Base-by-base conservation (phyloP, 257 asterid genomes). In the Mentha longifolia region DNA sequence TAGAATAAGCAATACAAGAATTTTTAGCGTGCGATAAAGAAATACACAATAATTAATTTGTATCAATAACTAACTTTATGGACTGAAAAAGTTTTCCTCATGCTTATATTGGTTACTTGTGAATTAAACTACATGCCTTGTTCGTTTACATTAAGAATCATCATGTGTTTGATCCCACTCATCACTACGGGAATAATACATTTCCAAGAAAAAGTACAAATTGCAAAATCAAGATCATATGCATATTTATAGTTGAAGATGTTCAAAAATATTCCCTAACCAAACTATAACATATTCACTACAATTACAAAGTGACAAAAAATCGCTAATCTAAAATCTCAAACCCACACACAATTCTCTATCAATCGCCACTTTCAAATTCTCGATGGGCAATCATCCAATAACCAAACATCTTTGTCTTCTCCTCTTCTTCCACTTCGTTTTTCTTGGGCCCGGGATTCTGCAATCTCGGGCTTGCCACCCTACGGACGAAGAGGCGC, bases 401-500 rank as follows among this genome's bases (percentile, higher is more conserved):
- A 28, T 28, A 28, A 74, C 30, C 50, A 76, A 71, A 20, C 6
- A 71, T 10, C n/a, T 80, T 28, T n/a, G 1, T 61, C 15, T 80
- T 61, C 42, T 77, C 74, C 42, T 70, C 73, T 28, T 75, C 28
- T 30, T 75, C 62, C 64, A 51, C 25, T 17, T 74, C 59, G 20
- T 74, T 31, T 47, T 81, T 45, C 70, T 74, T 0, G 17, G 68
- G 35, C n/a, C 39, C 10, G 59, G 55, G 9, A 65, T 65, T 13
- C n/a, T 15, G 14, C 65, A 61, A 47, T 76, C 82, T 33, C 52
- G 80, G 37, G 86, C 87, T 11, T 91, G 95, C 20, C 83, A 87
- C 73, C 65, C 73, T 1, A 67, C 67, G 3, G 97, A 89, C 5
- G 42, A 79, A 76, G 77, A 78, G 68, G 89, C 90, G 9, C 71